Base-by-base conservation (phyloP, 495 filamentous ascomycete genomes). In the Haplographium delicatum region DNA sequence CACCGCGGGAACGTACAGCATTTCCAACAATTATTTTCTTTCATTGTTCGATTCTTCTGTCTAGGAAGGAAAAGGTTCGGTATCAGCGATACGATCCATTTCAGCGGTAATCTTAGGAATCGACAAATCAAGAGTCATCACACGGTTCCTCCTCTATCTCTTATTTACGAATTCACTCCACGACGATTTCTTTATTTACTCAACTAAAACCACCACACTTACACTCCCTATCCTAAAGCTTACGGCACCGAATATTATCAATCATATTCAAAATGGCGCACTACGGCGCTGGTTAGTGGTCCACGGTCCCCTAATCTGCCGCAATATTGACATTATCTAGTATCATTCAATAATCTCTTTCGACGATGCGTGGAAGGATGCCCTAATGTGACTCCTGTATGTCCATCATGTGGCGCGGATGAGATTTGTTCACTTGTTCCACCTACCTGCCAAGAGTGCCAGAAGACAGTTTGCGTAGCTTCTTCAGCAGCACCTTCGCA, bases 391-490 rank as follows among this genome's bases (percentile, higher is more conserved):
- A 64, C 68, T 25, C 77, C 78, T 4, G 50, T 69, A 26, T 81
- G 78, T 55, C 78, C 78, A 8, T 20, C 24, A n/a, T 82, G 79
- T 58, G 53, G 63, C 0, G 37, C 59, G 3, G 69, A 68, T 40
- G 53, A 79, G 45, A 67, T 71, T 26, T 88, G 84, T 69, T 73
- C 74, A 4, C 74, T 82, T 59, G 71, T 73, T 43, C 68, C 68
- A 18, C 66, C 69, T 30, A 71, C 69, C 11, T 89, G 85, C 65
- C 60, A 73, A 23, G 28, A 51, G 31, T 89, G 85, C 58, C 72
- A 82, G 0, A 72, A 69, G 31, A 82, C 78, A 2, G 61, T 68
- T 24, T 93, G 88, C 66, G 66, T 80, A 26, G 63, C 68, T 50
- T 76, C 73, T 50, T 55, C 64, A 6, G 55, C 60, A 15, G 61